A percentile compares a stretch with the other conserved stretches of the same genome.
phyloP scores from a whole-genome alignment of 164 flowering plant genomes.

The Magnolia sinica region DNA sequence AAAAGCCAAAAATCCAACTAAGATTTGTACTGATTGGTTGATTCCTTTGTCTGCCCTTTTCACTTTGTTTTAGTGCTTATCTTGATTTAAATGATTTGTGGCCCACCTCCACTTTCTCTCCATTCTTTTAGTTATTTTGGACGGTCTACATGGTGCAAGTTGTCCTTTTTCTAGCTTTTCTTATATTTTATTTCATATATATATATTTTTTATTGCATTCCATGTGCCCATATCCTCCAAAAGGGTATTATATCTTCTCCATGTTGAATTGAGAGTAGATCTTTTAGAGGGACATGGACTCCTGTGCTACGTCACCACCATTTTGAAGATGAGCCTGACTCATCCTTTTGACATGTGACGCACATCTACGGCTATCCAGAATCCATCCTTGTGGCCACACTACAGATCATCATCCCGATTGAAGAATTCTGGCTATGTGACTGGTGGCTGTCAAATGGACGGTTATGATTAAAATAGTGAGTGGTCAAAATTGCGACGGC shows the following conservation, averaged over 20 bases:
- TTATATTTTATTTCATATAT: too few species aligned
- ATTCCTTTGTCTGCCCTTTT: constrained; percentile 1
- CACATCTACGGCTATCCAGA: too few species aligned
- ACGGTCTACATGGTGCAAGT: constrained; percentile 1
- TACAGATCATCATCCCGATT: too few species aligned
- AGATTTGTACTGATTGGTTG: background rate
- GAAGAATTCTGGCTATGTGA: too few species aligned
- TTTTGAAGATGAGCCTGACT: too few species aligned
- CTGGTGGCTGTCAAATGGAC: too few species aligned
- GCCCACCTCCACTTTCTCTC: background rate
- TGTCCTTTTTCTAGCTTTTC: background rate
- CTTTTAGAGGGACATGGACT: too few species aligned
- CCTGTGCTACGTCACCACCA: too few species aligned
- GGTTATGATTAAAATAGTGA: too few species aligned
- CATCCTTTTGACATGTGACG: too few species aligned
- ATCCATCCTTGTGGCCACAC: too few species aligned
- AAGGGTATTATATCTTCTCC: background rate
- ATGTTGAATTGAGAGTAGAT: background rate
- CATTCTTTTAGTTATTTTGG: background rate
- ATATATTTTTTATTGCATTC: background rate
- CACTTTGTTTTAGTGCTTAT: constrained; percentile 1
- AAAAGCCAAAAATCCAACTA: background rate
- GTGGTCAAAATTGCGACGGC: too few species aligned
- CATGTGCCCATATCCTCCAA: background rate
- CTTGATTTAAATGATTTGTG: constrained; percentile 1